Percentiles rank a stretch among this genome's conserved stretches.
phyloP scores from a whole-genome alignment of 768 basidiomycete species.

The Kwoniella mangroviensis region DNA sequence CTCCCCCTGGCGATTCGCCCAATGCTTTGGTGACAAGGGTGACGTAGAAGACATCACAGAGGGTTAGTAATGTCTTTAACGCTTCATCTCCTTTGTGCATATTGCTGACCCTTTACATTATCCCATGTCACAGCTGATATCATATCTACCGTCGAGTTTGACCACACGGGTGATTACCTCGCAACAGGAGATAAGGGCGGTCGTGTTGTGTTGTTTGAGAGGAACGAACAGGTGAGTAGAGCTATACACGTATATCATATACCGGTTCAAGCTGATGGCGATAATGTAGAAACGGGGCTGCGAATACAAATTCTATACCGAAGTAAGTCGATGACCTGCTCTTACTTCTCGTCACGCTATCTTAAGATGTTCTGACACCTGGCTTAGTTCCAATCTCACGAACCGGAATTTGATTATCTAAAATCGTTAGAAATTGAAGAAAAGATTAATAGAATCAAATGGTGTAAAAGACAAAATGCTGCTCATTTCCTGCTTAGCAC shows the following conservation, averaged over 20 bases:
- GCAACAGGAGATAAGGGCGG: slow-evolving; percentile 99
- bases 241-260: background rate
- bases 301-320: slow-evolving; percentile 99
- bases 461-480: slow-evolving; percentile 97
- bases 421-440: slow-evolving; percentile 99
- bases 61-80: slow-evolving; percentile 64
- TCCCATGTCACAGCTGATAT: slow-evolving; percentile 83
- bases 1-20: slow-evolving; percentile 92
- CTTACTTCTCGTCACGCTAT: background rate
- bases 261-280: slow-evolving; percentile 31
- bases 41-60: slow-evolving; percentile 97
- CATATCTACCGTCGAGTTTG: slow-evolving; percentile 99
- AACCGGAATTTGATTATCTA: slow-evolving; percentile 99
- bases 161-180: slow-evolving; percentile 98
- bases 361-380: background rate
- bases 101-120: slow-evolving; percentile 52
- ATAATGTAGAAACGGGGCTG: slow-evolving; percentile 90
- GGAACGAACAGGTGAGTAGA: slow-evolving; percentile 85
- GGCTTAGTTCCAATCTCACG: slow-evolving; percentile 88
- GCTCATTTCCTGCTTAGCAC: slow-evolving; percentile 97
- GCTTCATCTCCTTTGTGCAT: slow-evolving; percentile 20
- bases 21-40: slow-evolving; percentile 99
- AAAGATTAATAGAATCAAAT: slow-evolving; percentile 99
- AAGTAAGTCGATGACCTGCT: slow-evolving; percentile 58
- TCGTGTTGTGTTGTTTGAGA: slow-evolving; percentile 96